Evolutionary conservation across 2,329 filamentous ascomycete genomes (phyloP).

Genomic region (Claviceps spartinae): DNA sequence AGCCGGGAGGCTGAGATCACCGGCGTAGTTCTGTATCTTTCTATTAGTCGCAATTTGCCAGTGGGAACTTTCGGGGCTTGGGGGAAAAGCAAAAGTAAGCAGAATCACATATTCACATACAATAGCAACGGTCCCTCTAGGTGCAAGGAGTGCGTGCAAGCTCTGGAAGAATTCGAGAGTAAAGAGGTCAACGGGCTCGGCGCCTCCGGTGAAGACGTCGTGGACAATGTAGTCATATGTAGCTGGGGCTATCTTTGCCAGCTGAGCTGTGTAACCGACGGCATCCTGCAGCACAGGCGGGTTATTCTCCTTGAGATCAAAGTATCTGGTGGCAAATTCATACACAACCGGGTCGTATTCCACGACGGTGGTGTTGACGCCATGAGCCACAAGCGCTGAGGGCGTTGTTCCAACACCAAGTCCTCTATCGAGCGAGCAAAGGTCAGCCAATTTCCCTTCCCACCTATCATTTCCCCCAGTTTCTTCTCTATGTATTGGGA

Average conservation of each 20-base stretch:
- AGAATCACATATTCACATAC: slow-evolving; percentile 32
- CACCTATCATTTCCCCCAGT: background rate
- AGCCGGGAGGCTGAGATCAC: slow-evolving; percentile 65
- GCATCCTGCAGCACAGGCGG: slow-evolving; percentile 74
- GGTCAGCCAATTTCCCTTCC: background rate
- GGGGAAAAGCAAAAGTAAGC: too few relatives aligned
- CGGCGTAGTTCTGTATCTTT: slow-evolving; percentile 69
- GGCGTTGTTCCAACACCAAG: slow-evolving; percentile 88
- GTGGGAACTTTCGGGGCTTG: background rate
- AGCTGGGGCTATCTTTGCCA: slow-evolving; percentile 27
- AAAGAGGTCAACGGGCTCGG: slow-evolving; percentile 79
- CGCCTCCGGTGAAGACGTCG: slow-evolving; percentile 94
- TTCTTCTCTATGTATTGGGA: background rate
- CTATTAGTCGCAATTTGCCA: slow-evolving; percentile 8
- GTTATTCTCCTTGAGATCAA: slow-evolving; percentile 64
- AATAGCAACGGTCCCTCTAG: slow-evolving; percentile 76
- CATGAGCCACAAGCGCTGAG: slow-evolving; percentile 71
- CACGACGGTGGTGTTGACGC: slow-evolving; percentile 84
- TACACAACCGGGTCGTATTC: slow-evolving; percentile 89
- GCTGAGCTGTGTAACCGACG: slow-evolving; percentile 46
- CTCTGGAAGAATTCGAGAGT: slow-evolving; percentile 70
- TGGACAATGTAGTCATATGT: slow-evolving; percentile 88
- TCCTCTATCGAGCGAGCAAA: slow-evolving; percentile 38
- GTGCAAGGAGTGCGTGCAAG: slow-evolving; percentile 56
- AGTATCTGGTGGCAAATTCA: slow-evolving; percentile 70